Evolutionary conservation across 768 basidiomycete species (phyloP), one percentile per base, ranked within the genome.

Genomic region (Leccinellum luteum): DNA sequence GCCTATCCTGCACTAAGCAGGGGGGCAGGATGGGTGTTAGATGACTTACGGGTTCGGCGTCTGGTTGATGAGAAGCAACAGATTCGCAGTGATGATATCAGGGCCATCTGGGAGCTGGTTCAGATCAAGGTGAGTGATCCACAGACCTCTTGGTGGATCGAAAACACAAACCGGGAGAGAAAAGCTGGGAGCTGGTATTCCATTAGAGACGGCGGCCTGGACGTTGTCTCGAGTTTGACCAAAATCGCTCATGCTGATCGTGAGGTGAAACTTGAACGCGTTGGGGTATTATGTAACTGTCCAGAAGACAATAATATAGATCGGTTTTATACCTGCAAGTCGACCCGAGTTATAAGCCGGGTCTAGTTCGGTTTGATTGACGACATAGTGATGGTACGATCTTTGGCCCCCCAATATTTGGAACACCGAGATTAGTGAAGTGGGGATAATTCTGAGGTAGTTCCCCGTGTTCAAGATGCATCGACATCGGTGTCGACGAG

Each of bases 61-160:
- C 49, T 74, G 70, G 49, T 70, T 72, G 10, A 70, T 57, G 3
- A 82, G 65, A 55, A 75, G 74, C 53, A 78, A 61, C 31, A 80
- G 55, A 60, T 83, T 84, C 31, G 70, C 69, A 0, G 83, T 85
- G 56, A 85, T 76, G 57, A 71, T 73, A 19, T 82, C 83, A 2
- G 80, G 73, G 28, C 61, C 74, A 49, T 81, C 77, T 35, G 81
- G 81, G 32, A 76, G 71, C 82, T 83, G 48, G 25, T 27, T 25
- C 48, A n/a, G 55, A 55, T 55, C 34, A 30, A 30, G 12, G 51
- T 63, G 14, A 58, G 57, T 19, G n/a, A 9, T 25, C n/a, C 27
- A 1, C 27, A 25, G 17, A 34, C n/a, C 12, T n/a, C 4, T n/a
- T 8, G 1, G 7, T 23, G 23, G 23, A 0, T 19, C 17, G 43